Evolutionary conservation across 176 grass and related monocot genomes (phyloP).

Genomic region (Calamus simplicifolius): DNA sequence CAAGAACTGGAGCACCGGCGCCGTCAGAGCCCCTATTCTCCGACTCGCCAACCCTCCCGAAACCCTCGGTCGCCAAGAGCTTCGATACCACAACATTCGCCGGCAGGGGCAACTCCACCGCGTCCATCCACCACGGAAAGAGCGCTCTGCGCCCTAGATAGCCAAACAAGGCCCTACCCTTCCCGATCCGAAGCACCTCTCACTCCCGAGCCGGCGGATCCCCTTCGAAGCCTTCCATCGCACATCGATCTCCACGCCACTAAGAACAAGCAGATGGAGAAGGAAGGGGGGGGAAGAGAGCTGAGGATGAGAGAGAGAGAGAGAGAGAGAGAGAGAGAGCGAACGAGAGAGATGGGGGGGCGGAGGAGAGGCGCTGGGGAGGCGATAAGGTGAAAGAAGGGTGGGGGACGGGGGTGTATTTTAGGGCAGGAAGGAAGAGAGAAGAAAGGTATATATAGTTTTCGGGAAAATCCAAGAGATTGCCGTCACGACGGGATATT

Average conservation of each 20-base stretch:
- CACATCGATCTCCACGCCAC: conserved; percentile 18
- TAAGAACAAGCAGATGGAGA: too few species aligned
- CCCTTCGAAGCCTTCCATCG: too few species aligned
- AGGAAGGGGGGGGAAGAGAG: too few species aligned
- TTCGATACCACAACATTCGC: conserved; percentile 45
- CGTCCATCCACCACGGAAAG: conserved; percentile 46
- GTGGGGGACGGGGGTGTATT: conserved; percentile 2
- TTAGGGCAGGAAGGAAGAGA: conserved; percentile 11
- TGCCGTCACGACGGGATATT: conserved; percentile 31
- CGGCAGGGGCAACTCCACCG: conserved; percentile 58
- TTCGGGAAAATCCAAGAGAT: conserved; percentile 82
- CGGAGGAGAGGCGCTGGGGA: conserved; percentile 1
- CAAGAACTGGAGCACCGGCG: conserved; percentile 17
- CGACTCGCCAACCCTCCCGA: conserved; percentile 12
- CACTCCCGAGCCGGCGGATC: background rate
- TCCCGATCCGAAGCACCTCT: background rate
- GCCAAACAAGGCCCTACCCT: background rate
- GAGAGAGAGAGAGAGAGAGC: too few species aligned
- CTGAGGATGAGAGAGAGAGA: too few species aligned
- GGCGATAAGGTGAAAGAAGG: conserved; percentile 21
- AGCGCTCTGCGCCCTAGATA: conserved; percentile 13
- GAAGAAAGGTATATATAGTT: conserved; percentile 88
- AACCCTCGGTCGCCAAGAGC: conserved; percentile 41
- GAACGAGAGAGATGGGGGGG: too few species aligned
- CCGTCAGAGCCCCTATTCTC: conserved; percentile 31